Base-by-base conservation (phyloP, 2,329 filamentous ascomycete genomes). In the Penicillium sp. region DNA sequence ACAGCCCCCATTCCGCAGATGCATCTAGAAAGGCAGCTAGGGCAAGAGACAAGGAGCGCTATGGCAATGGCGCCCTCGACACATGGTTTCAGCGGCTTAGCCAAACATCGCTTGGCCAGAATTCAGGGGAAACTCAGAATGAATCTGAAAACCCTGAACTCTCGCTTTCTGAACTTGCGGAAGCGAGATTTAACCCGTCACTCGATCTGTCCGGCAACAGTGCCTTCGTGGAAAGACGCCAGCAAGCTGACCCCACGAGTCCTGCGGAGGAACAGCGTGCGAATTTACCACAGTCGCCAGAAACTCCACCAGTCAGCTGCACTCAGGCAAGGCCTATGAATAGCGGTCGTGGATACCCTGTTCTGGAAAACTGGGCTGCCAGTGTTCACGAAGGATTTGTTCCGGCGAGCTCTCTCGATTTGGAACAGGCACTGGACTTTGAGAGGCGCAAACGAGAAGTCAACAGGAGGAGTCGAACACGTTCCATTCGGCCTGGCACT, bases 401-500 rank as follows among this genome's bases (percentile, higher is more conserved):
- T 6, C 11, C 39, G 3, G 45, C 50, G 4, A 42, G 18, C 25
- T 34, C 37, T 2, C 40, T 45, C 1, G 56, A 55, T 18, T 9
- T 60, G 8, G 57, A 57, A 9, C 52, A 43, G 37, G 57, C 57
- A 7, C 47, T 59, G 27, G 57, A 60, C 33, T 60, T 59, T 24
- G 57, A 59, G 42, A 49, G 39, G 26, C 50, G 57, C 6, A 60
- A 60, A 45, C 57, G 51, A 46, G 51, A 59, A n/a, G 57, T 53
- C 8, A 57, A 56, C 1, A 49, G 50, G 29, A 47, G 9, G 8
- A 37, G 39, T 24, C 52, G 53, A 4, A 24, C 27, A 2, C 46
- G 45, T 2, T 32, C 25, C 2, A 38, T 3, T 5, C 8, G 25
- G 3, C 28, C 37, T 3, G 39, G 13, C n/a, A 32, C 49, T 1